phyloP scores from a whole-genome alignment of 2,329 filamentous ascomycete genomes.

The Periconia sp. region DNA sequence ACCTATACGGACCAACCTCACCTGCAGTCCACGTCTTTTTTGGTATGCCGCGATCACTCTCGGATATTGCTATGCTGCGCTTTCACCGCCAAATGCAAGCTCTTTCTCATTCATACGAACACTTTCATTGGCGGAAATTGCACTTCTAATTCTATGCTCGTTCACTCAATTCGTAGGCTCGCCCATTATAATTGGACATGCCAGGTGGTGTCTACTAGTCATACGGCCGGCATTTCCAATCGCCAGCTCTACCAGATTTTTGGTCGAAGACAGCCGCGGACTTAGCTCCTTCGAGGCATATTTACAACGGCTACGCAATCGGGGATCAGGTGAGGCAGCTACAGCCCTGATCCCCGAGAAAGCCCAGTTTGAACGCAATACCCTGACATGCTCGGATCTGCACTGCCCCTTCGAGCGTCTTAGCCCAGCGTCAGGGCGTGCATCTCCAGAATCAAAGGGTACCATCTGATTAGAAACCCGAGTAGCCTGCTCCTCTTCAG shows the following conservation, averaged over 20 bases:
- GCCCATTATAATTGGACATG: neutral
- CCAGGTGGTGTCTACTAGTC: too few relatives aligned
- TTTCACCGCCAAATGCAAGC: conserved; percentile 3
- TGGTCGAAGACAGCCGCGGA: too few relatives aligned
- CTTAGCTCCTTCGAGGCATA: too few relatives aligned
- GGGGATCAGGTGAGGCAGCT: too few relatives aligned
- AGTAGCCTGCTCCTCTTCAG: too few relatives aligned
- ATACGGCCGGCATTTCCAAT: neutral
- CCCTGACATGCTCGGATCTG: too few relatives aligned
- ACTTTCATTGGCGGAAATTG: conserved; percentile 3
- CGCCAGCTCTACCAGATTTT: neutral
- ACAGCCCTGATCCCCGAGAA: too few relatives aligned
- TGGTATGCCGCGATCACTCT: neutral
- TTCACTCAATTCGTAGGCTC: neutral
- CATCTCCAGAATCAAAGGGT: neutral
- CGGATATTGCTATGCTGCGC: conserved; percentile 1
- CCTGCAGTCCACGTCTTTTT: conserved; percentile 1
- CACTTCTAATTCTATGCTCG: neutral
- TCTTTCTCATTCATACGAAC: neutral
- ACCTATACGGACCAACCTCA: conserved; percentile 1
- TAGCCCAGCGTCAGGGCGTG: neutral
- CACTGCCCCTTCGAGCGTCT: neutral
- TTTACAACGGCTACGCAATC: too few relatives aligned
- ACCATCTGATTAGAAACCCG: too few relatives aligned
- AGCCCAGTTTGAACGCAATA: too few relatives aligned